These are phyloP conservation scores for Lentinula raphanica DNA, from an alignment of 768 basidiomycete species.

Conservation along the genomic window DNA sequence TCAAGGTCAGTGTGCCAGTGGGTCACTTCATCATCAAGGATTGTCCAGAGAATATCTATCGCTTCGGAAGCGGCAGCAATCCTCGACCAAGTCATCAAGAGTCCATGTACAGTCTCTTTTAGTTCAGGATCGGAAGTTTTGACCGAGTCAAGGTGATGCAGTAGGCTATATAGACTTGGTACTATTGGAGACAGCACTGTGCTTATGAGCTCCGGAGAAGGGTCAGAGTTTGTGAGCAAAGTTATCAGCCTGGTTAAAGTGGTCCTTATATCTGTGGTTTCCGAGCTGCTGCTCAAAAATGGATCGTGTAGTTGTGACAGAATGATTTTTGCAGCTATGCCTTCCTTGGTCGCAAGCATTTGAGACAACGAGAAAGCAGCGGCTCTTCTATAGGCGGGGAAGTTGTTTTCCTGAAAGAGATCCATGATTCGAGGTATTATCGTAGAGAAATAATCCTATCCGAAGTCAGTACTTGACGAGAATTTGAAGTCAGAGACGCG, in stretches of 20 bases:
- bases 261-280: background rate
- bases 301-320: slow-evolving; percentile 48
- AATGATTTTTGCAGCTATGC: slow-evolving; percentile 25
- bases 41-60: slow-evolving; percentile 49
- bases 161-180: slow-evolving; percentile 59
- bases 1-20: slow-evolving; percentile 55
- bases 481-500: slow-evolving; percentile 1
- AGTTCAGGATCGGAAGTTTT: slow-evolving; percentile 63
- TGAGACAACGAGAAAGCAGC: slow-evolving; percentile 67
- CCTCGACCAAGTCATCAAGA: slow-evolving; percentile 74
- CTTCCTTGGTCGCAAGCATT: slow-evolving; percentile 41
- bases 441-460: slow-evolving; percentile 57
- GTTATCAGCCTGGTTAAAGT: slow-evolving; percentile 48
- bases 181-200: slow-evolving; percentile 64
- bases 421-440: slow-evolving; percentile 53
- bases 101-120: slow-evolving; percentile 51
- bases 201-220: slow-evolving; percentile 64
- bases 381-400: slow-evolving; percentile 48
- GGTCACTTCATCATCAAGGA: slow-evolving; percentile 46
- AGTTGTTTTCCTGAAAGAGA: slow-evolving; percentile 38
- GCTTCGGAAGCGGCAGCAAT: slow-evolving; percentile 52
- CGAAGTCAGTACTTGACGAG: too few relatives aligned
- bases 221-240: slow-evolving; percentile 72
- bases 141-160: slow-evolving; percentile 44
- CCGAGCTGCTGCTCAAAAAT: slow-evolving; percentile 25